Evolutionary conservation across 306 rosid species (phyloP), one percentile per base, ranked within the genome.

Genomic region (Vigna trinervia): DNA sequence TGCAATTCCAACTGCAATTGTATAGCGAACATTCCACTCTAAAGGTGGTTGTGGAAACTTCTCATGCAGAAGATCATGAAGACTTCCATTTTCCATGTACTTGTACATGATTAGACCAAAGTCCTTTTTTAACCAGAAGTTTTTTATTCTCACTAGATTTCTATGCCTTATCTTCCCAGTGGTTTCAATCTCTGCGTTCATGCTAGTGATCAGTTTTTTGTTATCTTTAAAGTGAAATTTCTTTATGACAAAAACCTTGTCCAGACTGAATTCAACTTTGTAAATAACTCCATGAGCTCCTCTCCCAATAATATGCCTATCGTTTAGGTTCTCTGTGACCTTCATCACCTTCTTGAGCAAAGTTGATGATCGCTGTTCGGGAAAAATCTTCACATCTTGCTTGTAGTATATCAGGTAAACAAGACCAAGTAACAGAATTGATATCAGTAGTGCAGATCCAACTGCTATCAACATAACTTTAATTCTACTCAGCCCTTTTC

Each of bases 251-350:
- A 63, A 83, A 54, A 59, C 58, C 6, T 52, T 10, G 34, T 74
- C 43, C 6, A 84, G 61, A 39, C 74, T 71, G n/a, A 83, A 53
- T 51, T 80, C 72, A 54, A 84, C 94, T 86, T 83, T 86, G 51
- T 91, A 91, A 34, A 91, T 89, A 20, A 79, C 74, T 61, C 97
- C 97, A 68, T 91, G 97, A 4, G 90, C 89, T 84, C 97, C 97
- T 86, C 79, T 82, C 10, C 92, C 94, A 19, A 91, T 83, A 7
- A 91, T 32, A 70, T 80, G 73, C 26, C 66, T 51, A 9, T 85
- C 92, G 71, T 82, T 67, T 8, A 89, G 80, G 56, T 88, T 84
- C 34, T 17, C 83, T 34, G 97, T 89, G 1, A 86, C 91, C 57
- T 82, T 64, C 86, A 88, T 56, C 20, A 85, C 87, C 64, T 26